A percentile compares a stretch with the other conserved stretches of the same genome.
Conservation (phyloP, 768 basidiomycete species). For the Lactarius akahatsu region DNA sequence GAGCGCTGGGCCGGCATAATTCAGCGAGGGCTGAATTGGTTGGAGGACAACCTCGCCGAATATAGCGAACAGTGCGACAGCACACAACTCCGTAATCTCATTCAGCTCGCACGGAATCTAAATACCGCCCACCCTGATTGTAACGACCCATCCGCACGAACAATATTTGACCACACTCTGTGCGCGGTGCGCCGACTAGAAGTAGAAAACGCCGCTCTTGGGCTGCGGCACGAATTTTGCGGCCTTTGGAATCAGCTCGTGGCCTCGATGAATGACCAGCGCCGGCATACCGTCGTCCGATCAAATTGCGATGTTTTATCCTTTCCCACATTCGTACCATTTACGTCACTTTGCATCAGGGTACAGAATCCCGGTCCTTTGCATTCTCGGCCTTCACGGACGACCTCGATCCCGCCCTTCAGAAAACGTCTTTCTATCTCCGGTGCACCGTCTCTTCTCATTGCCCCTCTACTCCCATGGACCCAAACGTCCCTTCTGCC, state of each 20-base stretch:
- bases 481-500: neutral
- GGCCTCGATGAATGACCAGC: neutral
- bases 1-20: neutral
- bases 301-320: neutral
- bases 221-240: conserved; percentile 2
- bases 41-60: neutral
- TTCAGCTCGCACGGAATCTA: neutral
- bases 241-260: conserved; percentile 2
- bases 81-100: neutral
- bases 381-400: neutral
- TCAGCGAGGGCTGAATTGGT: neutral
- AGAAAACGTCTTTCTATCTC: neutral
- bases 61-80: conserved; percentile 2
- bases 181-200: neutral
- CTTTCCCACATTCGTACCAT: neutral
- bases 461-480: neutral
- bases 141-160: neutral
- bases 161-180: neutral
- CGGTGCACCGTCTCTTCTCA: neutral
- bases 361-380: neutral
- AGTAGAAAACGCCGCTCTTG: neutral
- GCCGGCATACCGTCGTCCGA: neutral
- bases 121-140: neutral
- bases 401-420: neutral
- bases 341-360: neutral